Conservation (phyloP, 208 protist species). For the Leishmania mexicana region DNA sequence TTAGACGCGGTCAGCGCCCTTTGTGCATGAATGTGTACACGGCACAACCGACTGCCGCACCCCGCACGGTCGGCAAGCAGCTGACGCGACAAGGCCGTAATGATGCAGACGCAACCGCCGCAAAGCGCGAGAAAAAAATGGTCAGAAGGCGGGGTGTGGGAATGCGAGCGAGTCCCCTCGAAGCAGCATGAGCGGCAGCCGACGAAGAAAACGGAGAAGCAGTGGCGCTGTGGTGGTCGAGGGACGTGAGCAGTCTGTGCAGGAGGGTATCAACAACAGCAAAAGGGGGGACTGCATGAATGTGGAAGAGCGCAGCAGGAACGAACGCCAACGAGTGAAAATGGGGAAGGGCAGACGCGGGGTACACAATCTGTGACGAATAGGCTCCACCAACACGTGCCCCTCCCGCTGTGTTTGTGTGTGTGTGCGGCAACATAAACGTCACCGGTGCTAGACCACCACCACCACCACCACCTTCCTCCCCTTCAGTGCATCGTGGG, state of each 20-base stretch:
- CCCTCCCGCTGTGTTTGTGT: not conserved
- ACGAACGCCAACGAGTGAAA: not conserved
- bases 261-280: not conserved
- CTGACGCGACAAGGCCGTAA: not conserved
- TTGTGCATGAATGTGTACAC: not conserved
- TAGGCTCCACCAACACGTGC: not conserved
- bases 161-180: not conserved
- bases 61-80: not conserved
- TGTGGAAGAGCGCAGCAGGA: not conserved
- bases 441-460: not conserved
- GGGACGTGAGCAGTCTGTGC: not conserved
- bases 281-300: not conserved
- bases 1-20: too few relatives aligned
- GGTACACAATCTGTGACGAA: not conserved
- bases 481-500: not conserved
- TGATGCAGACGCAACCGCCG: not conserved
- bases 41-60: not conserved
- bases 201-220: not conserved
- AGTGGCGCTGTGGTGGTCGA: not conserved
- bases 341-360: not conserved
- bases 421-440: not conserved
- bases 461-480: not conserved
- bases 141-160: not conserved
- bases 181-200: not conserved
- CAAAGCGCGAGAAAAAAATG: not conserved